These are phyloP conservation scores for Paragyromitra xinjiangensis DNA, from an alignment of 495 filamentous ascomycete species.

Conservation along the genomic window DNA sequence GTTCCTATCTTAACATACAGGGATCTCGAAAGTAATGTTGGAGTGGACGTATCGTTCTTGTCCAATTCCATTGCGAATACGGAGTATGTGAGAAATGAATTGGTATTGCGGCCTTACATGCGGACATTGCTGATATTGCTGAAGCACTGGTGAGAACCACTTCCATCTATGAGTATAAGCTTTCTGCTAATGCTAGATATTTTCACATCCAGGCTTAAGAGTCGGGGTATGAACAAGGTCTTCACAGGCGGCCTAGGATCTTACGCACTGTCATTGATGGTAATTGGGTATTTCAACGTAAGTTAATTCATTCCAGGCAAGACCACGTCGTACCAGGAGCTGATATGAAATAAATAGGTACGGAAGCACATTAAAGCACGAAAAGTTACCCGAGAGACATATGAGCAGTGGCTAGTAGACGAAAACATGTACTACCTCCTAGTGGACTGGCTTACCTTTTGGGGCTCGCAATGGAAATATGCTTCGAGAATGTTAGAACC, in stretches of 20 bases:
- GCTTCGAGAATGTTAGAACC: constrained; percentile 39
- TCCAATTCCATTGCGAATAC: constrained; percentile 42
- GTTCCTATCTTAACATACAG: constrained; percentile 47
- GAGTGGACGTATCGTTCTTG: constrained; percentile 47
- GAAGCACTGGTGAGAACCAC: constrained; percentile 43
- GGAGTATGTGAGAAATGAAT: constrained; percentile 33
- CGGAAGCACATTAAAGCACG: constrained; percentile 41
- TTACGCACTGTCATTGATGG: constrained; percentile 40
- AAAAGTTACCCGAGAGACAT: constrained; percentile 25
- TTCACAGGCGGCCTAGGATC: constrained; percentile 47
- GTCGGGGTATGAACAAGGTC: constrained; percentile 38
- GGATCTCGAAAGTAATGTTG: constrained; percentile 10
- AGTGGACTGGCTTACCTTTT: constrained; percentile 44
- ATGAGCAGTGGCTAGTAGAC: constrained; percentile 30
- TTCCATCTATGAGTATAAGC: background rate
- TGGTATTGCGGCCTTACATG: constrained; percentile 46
- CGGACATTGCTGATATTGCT: constrained; percentile 49
- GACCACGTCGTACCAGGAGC: background rate
- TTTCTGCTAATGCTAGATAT: background rate
- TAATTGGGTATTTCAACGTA: constrained; percentile 52
- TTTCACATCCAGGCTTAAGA: constrained; percentile 35
- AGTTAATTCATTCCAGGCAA: too few species aligned
- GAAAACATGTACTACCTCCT: constrained; percentile 26
- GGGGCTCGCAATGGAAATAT: constrained; percentile 42
- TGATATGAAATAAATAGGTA: constrained; percentile 25